phyloP scores from a whole-genome alignment of 306 rosid genomes.

The Cucurbita ficifolia region DNA sequence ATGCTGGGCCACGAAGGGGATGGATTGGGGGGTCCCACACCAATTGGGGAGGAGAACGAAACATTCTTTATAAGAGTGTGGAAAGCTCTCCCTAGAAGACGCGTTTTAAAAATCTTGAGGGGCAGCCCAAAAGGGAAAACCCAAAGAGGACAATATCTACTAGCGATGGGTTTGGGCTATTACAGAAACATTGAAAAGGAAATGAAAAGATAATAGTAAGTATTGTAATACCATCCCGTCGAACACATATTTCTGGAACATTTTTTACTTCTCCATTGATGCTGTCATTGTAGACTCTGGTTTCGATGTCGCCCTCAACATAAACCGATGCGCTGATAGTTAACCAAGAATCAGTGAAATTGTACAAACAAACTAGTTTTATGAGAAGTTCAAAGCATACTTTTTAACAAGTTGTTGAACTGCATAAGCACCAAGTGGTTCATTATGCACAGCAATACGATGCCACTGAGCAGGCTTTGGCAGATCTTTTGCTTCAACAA shows the following conservation, averaged over 20 bases:
- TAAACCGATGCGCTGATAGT: constrained; percentile 79
- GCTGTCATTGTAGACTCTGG: constrained; percentile 83
- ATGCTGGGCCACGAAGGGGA: no score
- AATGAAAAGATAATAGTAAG: not conserved
- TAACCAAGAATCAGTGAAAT: constrained; percentile 23
- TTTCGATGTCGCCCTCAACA: constrained; percentile 93
- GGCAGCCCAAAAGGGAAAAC: no score
- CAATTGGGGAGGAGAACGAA: no score
- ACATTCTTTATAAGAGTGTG: no score
- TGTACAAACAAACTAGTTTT: constrained; percentile 7
- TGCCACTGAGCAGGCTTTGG: constrained; percentile 94
- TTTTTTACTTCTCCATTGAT: constrained; percentile 80
- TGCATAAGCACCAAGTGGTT: constrained; percentile 64
- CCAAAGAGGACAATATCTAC: no score
- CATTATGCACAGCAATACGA: constrained; percentile 87
- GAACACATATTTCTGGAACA: constrained; percentile 85
- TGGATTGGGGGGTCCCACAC: no score
- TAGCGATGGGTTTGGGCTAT: no score
- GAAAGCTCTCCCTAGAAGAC: no score
- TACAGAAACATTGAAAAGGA: not conserved
- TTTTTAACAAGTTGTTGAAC: constrained; percentile 70
- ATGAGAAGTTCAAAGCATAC: constrained; percentile 21
- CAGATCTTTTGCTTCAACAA: constrained; percentile 34
- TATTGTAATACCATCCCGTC: constrained; percentile 61
- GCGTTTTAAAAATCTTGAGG: no score